A percentile compares a stretch with the other conserved stretches of the same genome.
phyloP scores from a whole-genome alignment of 495 filamentous ascomycete species.

The Tuber magnatum region DNA sequence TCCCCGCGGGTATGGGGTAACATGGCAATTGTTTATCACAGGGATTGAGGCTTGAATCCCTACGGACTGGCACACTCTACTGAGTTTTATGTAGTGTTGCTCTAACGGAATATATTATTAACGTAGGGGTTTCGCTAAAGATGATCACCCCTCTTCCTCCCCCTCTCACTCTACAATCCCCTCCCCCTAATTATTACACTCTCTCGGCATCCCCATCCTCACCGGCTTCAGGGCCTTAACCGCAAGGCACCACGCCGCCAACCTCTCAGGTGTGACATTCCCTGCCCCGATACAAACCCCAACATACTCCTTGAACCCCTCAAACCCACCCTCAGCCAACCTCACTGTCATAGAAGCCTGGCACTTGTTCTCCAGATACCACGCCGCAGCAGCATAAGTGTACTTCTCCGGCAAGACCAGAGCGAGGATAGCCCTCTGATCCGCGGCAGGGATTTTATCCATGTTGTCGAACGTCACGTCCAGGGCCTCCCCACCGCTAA shows the following conservation, averaged over 20 bases:
- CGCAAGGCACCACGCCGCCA: conserved; percentile 49
- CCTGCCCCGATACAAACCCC: conserved; percentile 55
- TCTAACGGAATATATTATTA: neutral
- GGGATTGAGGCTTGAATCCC: neutral
- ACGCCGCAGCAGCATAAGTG: conserved; percentile 67
- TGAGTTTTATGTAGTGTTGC: neutral
- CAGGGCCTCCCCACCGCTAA: neutral
- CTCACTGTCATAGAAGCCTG: conserved; percentile 42
- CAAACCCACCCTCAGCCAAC: conserved; percentile 50
- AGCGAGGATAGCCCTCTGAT: conserved; percentile 47
- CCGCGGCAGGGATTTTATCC: conserved; percentile 38
- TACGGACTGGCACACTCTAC: neutral
- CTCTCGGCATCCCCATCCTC: conserved; percentile 5
- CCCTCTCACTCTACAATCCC: neutral
- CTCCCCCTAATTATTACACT: neutral
- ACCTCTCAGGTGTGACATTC: conserved; percentile 46
- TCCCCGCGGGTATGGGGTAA: too few relatives aligned
- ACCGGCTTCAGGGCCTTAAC: conserved; percentile 26
- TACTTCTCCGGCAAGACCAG: conserved; percentile 55
- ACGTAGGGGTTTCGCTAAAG: neutral
- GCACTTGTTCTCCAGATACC: conserved; percentile 69
- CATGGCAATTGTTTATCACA: neutral
- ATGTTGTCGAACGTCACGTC: conserved; percentile 44
- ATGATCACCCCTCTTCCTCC: neutral
- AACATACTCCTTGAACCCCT: conserved; percentile 58